Evolutionary conservation across 2,329 filamentous ascomycete genomes (phyloP).

Genomic region (Ophiostoma pallidulum): DNA sequence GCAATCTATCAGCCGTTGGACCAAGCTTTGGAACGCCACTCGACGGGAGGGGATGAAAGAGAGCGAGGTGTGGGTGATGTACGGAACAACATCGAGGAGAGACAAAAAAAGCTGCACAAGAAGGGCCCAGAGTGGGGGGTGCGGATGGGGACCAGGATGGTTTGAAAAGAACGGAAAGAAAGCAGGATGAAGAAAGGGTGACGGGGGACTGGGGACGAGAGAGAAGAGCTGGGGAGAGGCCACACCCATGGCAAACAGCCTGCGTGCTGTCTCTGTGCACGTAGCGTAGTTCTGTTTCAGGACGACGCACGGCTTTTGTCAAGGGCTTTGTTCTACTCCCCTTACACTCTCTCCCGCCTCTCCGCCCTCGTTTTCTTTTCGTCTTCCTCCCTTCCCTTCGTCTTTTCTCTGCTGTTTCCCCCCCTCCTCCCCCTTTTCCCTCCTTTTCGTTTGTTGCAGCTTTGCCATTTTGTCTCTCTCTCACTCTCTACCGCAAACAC

Average conservation of each 20-base stretch:
- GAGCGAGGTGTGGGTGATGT: no score
- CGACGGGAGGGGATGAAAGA: conserved; percentile 9
- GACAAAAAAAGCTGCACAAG: neutral
- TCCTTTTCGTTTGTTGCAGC: no score
- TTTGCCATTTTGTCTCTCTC: no score
- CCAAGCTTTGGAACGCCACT: conserved; percentile 79
- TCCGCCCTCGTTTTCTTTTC: neutral
- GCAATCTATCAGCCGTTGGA: conserved; percentile 99
- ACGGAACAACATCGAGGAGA: neutral
- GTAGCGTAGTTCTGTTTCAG: conserved; percentile 2
- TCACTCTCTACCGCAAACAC: neutral
- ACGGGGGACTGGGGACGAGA: no score
- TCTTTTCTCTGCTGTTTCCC: neutral
- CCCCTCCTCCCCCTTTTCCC: neutral
- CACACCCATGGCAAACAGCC: neutral
- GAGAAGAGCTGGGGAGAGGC: no score
- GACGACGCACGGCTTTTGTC: neutral
- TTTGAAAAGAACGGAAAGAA: no score
- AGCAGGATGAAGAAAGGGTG: no score
- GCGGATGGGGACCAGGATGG: no score
- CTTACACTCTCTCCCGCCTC: neutral
- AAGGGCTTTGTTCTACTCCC: neutral
- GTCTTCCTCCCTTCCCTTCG: neutral
- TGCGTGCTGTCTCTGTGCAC: no score
- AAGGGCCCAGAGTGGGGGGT: no score